These are phyloP conservation scores for Cryptosporidium bovis DNA, from an alignment of 169 alveolate species.

Conservation along the genomic window DNA sequence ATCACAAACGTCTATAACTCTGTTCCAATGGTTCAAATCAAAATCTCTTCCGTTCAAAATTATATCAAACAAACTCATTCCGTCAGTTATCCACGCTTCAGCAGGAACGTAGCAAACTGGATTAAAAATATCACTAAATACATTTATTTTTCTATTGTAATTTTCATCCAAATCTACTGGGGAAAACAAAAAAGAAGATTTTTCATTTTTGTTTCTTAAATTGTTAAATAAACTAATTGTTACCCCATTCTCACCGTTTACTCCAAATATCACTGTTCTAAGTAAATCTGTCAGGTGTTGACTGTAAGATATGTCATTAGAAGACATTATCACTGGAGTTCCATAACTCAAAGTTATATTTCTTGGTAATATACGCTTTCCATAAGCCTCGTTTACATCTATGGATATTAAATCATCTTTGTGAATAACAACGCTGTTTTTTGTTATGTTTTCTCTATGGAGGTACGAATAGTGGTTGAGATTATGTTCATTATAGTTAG, in stretches of 20 bases:
- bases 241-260: constrained; percentile 1
- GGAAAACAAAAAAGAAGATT: no score
- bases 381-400: neutral
- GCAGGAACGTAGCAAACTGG: constrained; percentile 52
- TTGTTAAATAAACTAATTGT: neutral
- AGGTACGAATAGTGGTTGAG: neutral
- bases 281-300: constrained; percentile 12
- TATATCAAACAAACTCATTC: constrained; percentile 59
- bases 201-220: no score
- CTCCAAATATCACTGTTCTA: constrained; percentile 28
- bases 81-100: constrained; percentile 58
- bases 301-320: constrained; percentile 23
- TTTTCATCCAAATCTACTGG: no score
- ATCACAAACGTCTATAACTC: constrained; percentile 47
- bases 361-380: neutral
- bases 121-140: constrained; percentile 16
- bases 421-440: neutral
- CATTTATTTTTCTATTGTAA: neutral
- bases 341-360: constrained; percentile 15
- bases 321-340: constrained; percentile 22
- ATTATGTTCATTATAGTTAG: neutral
- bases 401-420: constrained; percentile 2
- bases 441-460: neutral
- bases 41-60: constrained; percentile 65
- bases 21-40: constrained; percentile 40